Conservation (phyloP, 768 basidiomycete species). For the Mycena filopes region DNA sequence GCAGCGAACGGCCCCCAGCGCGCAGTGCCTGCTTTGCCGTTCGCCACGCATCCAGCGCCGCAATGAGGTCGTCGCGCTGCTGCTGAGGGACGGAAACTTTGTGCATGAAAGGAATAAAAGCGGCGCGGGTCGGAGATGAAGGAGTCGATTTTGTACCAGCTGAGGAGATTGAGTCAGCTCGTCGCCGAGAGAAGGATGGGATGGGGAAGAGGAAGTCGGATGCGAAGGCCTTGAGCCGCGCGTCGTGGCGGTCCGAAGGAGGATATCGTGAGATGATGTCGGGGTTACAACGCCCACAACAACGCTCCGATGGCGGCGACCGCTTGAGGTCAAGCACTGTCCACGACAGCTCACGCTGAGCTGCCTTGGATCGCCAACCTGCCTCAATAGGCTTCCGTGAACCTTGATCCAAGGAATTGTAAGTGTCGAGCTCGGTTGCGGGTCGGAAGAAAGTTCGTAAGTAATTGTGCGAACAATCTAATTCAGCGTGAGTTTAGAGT, state of each 20-base stretch:
- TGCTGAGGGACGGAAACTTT: conserved; percentile 10
- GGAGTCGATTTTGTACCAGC: not conserved
- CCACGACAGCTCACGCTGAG: conserved; percentile 22
- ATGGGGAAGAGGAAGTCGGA: conserved; percentile 18
- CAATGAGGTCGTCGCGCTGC: conserved; percentile 14
- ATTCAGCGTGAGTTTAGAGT: not conserved
- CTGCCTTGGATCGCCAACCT: conserved; percentile 15
- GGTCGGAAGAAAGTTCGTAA: conserved; percentile 10
- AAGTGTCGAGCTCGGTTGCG: not conserved
- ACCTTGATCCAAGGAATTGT: not conserved
- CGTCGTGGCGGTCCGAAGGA: conserved; percentile 14
- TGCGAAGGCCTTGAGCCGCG: conserved; percentile 19
- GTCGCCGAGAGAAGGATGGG: conserved; percentile 11
- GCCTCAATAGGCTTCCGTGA: not conserved
- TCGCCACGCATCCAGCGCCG: conserved; percentile 8
- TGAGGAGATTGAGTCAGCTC: conserved; percentile 14
- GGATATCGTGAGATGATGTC: conserved; percentile 20
- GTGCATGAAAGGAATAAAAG: conserved; percentile 3
- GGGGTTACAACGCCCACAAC: conserved; percentile 11
- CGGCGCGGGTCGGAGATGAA: conserved; percentile 1
- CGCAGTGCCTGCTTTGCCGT: not conserved
- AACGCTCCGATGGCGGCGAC: conserved; percentile 11
- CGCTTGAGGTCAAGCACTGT: conserved; percentile 20
- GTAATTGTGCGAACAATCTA: conserved; percentile 1
- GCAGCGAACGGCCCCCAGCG: not conserved